A percentile compares a stretch with the other conserved stretches of the same genome.
These are phyloP conservation scores for Taphrina confusa DNA, from an alignment of 1,139 yeast genomes.

Conservation along the genomic window DNA sequence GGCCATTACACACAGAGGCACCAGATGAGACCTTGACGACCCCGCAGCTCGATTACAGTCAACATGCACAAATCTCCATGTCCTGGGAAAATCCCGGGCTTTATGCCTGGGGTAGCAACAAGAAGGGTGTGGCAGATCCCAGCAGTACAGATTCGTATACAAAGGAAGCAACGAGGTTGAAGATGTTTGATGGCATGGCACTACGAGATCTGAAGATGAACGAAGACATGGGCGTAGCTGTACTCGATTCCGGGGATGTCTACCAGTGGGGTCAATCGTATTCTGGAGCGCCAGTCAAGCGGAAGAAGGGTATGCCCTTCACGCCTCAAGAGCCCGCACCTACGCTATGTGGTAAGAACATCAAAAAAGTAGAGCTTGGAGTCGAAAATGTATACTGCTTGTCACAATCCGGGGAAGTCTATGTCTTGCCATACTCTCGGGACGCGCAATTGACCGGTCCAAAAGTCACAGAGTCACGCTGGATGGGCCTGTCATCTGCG, in stretches of 20 bases:
- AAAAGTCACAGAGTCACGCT: conserved; percentile 17
- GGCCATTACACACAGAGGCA: conserved; percentile 1
- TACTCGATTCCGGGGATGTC: conserved; percentile 69
- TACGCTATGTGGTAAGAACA: conserved; percentile 54
- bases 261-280: conserved; percentile 64
- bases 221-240: conserved; percentile 61
- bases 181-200: conserved; percentile 62
- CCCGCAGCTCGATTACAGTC: conserved; percentile 20
- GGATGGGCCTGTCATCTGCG: conserved; percentile 31
- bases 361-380: conserved; percentile 49
- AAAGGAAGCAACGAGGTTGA: conserved; percentile 58
- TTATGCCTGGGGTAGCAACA: conserved; percentile 40
- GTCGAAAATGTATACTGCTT: conserved; percentile 56
- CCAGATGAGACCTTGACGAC: background rate
- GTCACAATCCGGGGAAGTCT: conserved; percentile 55
- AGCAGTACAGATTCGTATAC: conserved; percentile 34
- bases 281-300: conserved; percentile 29
- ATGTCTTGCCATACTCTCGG: conserved; percentile 53
- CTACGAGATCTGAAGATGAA: conserved; percentile 62
- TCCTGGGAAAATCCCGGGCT: conserved; percentile 36
- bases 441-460: conserved; percentile 40
- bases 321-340: conserved; percentile 43
- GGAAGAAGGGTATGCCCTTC: conserved; percentile 42
- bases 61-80: conserved; percentile 29
- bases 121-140: conserved; percentile 38